Conservation (phyloP, 495 filamentous ascomycete species). For the Penicillium tannophilum region DNA sequence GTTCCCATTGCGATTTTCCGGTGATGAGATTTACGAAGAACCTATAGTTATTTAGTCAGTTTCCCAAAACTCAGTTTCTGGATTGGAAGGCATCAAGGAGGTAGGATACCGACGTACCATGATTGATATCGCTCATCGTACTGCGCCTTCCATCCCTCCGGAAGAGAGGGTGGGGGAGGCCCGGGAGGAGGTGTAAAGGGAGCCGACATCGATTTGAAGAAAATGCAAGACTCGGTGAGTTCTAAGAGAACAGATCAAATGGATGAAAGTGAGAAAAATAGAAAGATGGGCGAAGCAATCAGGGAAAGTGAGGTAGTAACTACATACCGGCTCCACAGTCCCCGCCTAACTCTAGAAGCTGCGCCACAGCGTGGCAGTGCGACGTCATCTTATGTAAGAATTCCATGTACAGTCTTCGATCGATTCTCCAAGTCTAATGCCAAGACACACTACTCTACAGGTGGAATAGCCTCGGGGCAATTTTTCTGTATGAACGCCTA, state of each 20-base stretch:
- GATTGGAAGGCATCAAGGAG: neutral
- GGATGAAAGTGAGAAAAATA: too few species aligned
- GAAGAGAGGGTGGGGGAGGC: conserved; percentile 84
- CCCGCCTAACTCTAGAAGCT: neutral
- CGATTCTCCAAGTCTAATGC: too few species aligned
- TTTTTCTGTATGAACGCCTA: too few species aligned
- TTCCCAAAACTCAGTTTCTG: neutral
- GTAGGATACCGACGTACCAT: conserved; percentile 59
- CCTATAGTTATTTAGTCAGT: conserved; percentile 42
- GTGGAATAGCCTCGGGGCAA: too few species aligned
- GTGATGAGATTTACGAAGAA: conserved; percentile 89
- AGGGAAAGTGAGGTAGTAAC: neutral
- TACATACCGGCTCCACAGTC: neutral
- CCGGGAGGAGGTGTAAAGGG: conserved; percentile 64
- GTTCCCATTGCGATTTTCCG: conserved; percentile 86
- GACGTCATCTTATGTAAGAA: neutral
- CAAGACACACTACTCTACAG: too few species aligned
- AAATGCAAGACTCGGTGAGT: neutral
- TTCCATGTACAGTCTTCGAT: too few species aligned
- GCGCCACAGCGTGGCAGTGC: neutral
- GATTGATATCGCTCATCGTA: conserved; percentile 75
- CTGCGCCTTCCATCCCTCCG: conserved; percentile 83
- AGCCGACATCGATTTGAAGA: conserved; percentile 37
- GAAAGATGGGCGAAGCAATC: neutral
- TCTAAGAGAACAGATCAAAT: too few species aligned